Evolutionary conservation across 2,329 filamentous ascomycete genomes (phyloP), one percentile per base, ranked within the genome.

Genomic region (Didymosphaeria variabile): DNA sequence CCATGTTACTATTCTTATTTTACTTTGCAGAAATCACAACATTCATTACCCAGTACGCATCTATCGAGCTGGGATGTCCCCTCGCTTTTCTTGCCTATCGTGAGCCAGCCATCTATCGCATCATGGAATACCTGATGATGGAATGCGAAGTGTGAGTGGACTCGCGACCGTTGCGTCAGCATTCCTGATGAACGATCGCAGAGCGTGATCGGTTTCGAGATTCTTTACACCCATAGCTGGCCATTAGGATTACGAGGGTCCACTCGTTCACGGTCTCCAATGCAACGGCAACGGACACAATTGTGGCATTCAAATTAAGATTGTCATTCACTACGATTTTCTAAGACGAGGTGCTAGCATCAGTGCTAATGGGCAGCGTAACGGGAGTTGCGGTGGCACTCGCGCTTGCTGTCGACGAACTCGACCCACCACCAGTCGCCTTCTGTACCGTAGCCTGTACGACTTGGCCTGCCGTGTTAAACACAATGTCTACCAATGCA

Each of bases 401-500:
- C 34, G 69, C 68, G 21, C 50, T 53, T 34, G 63, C 64, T 46
- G 57, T 62, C 32, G 53, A 64, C 21, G 64, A 71, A n/a, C 46
- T 52, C 26, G 42, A 55, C 5, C 66, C 62, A n/a, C 69, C 67
- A 10, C 68, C 65, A 7, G 40, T 66, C 56, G 66, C 63, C 71
- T 77, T 77, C 60, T 77, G 73, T 10, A 82, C 80, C 5, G 73
- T 73, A 10, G 85, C 84, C 65, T 84, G 82, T 31, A 87, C 83
- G 15, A 87, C 82, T 72, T 87, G 85, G 0, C 84, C 84, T 1
- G 84, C 80, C 1, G 81, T 71, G 68, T 87, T 87, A 68, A 85
- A 84, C 21, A 87, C 78, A 60, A 87, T 85, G 58, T 87, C 81
- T 15, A 87, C 83, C 59, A 87, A 70, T 2, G 83, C 78, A 56